These are phyloP conservation scores for Herpetomonas samuelpessoai DNA, from an alignment of 208 protist species.

Conservation along the genomic window DNA sequence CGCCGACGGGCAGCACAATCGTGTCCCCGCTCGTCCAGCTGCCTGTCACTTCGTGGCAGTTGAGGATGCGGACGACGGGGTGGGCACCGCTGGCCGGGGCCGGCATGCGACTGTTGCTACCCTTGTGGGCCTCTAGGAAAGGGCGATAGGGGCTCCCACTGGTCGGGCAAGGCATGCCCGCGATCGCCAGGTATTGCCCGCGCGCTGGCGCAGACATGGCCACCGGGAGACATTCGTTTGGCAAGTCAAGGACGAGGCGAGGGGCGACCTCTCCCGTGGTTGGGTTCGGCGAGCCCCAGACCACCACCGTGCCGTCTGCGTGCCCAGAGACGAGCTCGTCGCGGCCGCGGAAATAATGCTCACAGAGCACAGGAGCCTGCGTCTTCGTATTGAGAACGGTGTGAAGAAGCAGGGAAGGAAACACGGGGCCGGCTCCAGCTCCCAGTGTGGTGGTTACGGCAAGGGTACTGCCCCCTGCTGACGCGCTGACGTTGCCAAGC, in stretches of 20 bases:
- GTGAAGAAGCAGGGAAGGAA: constrained; percentile 5
- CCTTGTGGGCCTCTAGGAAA: constrained; percentile 9
- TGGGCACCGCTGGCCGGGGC: constrained; percentile 7
- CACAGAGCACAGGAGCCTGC: constrained; percentile 39
- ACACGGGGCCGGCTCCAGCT: neutral
- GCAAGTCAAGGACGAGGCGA: constrained; percentile 27
- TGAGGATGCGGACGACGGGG: constrained; percentile 48
- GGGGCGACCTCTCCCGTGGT: constrained; percentile 17
- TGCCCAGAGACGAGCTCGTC: constrained; percentile 75
- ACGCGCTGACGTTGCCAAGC: constrained; percentile 12
- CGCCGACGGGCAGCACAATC: constrained; percentile 40
- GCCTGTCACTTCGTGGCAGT: constrained; percentile 47
- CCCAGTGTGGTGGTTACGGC: neutral
- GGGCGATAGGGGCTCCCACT: constrained; percentile 21
- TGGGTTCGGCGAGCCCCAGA: constrained; percentile 59
- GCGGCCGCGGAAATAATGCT: constrained; percentile 62
- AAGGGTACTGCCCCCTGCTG: neutral
- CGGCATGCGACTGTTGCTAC: constrained; percentile 4
- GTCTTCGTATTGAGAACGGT: neutral
- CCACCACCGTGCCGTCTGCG: constrained; percentile 54
- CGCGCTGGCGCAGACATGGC: constrained; percentile 45
- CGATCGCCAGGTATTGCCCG: constrained; percentile 63
- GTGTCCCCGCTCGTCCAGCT: constrained; percentile 59
- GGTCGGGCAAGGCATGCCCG: constrained; percentile 40
- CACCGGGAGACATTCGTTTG: constrained; percentile 49